Conservation (phyloP, 345 rosid genomes). For the Populus alba region DNA sequence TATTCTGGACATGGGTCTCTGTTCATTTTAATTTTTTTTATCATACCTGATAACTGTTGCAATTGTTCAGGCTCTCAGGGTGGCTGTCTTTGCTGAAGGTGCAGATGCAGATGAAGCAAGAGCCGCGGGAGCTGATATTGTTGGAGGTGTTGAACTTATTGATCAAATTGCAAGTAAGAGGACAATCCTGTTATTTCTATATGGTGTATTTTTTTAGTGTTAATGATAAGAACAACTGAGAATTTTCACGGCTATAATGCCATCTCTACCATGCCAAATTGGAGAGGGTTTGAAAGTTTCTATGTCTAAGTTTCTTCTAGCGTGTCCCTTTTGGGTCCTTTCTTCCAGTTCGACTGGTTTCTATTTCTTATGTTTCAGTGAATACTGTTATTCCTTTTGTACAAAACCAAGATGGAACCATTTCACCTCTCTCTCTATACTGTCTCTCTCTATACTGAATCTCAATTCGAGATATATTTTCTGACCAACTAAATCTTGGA, state of each 20-base stretch:
- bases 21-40: neutral
- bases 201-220: neutral
- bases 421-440: neutral
- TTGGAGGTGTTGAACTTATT: conserved; percentile 83
- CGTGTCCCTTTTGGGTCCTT: too few species aligned
- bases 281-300: too few species aligned
- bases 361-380: too few species aligned
- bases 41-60: neutral
- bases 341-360: too few species aligned
- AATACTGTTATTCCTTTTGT: too few species aligned
- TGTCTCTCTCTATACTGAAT: neutral
- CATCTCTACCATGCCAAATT: too few species aligned
- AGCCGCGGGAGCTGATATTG: conserved; percentile 95
- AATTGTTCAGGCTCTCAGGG: conserved; percentile 67
- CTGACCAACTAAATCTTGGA: neutral
- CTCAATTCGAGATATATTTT: neutral
- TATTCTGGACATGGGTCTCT: neutral
- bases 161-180: conserved; percentile 73
- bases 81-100: conserved; percentile 92
- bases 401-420: too few species aligned
- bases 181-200: neutral
- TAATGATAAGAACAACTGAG: too few species aligned
- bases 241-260: too few species aligned
- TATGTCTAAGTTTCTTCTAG: too few species aligned
- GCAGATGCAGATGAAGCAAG: conserved; percentile 93